Base-by-base conservation (phyloP, 495 filamentous ascomycete genomes). In the Aspergillus kassunensis region DNA sequence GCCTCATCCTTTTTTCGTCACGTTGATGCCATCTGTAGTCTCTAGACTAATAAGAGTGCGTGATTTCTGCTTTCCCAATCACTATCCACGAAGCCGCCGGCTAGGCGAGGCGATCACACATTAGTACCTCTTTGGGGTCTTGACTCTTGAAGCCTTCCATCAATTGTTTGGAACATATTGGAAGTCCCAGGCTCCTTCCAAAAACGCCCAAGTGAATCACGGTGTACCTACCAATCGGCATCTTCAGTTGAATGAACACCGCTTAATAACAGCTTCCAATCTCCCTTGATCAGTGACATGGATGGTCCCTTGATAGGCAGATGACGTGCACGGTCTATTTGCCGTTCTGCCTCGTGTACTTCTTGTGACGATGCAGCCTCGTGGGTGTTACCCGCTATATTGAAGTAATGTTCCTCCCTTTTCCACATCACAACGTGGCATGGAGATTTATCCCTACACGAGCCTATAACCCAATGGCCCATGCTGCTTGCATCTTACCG, bases 351-450 rank as follows among this genome's bases (percentile, higher is more conserved):
- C 21, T 25, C 44, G 44, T 46, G 30, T 20, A 18, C 19, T 35
- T 16, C 19, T 35, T 16, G 11, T 49, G 18, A n/a, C 13, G 33
- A 20, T 49, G 53, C 53, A 15, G 31, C 25, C 42, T 39, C 35
- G 48, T 51, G 37, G 48, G 16, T 33, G 37, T 42, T 24, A 41
- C 16, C n/a, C 44, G 12, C 21, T 29, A 13, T 10, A n/a, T n/a
- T n/a, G n/a, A n/a, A n/a, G n/a, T n/a, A 16, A 49, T 49, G 25
- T 44, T 35, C 24, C 27, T 52, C 29, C 18, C 40, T 23, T 25
- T n/a, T 30, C 23, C 21, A 39, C 31, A 39, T 24, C 45, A 44
- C 45, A 56, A 56, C 57, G 53, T 60, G 57, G 53, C 53, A 44
- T 37, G 23, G 46, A 52, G 37, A 50, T 39, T 37, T 36, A 50